phyloP scores from a whole-genome alignment of 805 yeast genomes.

The Metschnikowia hibisci region DNA sequence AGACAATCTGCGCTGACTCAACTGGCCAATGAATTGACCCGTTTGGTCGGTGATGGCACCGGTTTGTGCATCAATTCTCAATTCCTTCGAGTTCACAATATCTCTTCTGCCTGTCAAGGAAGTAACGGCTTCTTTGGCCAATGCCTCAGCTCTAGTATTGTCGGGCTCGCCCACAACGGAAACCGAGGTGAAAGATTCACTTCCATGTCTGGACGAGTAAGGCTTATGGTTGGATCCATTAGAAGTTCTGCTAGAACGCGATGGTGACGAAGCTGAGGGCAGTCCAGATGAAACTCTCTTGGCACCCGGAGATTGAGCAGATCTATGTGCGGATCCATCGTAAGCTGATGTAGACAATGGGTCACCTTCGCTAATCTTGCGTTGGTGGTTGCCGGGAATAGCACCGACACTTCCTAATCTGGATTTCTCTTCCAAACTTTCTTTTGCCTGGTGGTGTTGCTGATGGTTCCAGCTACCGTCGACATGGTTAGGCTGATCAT shows the following conservation, averaged over 20 bases:
- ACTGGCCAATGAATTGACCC: conserved; percentile 18
- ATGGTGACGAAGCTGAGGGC: no score
- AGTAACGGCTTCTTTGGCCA: conserved; percentile 27
- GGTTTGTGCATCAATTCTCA: conserved; percentile 27
- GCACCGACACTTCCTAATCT: background rate
- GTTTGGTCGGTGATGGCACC: conserved; percentile 30
- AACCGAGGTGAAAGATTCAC: conserved; percentile 21
- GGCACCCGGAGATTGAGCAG: no score
- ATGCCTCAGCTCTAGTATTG: conserved; percentile 22
- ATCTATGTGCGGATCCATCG: background rate
- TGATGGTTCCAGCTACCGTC: background rate
- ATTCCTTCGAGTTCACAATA: conserved; percentile 21
- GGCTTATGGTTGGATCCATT: background rate
- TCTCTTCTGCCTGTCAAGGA: conserved; percentile 23
- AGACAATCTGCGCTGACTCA: conserved; percentile 15
- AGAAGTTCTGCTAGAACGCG: background rate
- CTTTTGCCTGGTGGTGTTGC: conserved; percentile 1
- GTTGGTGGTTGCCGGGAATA: background rate
- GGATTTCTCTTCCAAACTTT: background rate
- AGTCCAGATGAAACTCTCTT: no score
- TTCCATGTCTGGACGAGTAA: background rate
- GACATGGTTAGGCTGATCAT: background rate
- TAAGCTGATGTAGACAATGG: background rate
- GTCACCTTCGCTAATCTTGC: background rate
- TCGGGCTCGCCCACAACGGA: conserved; percentile 29